Percentiles rank a stretch among this genome's conserved stretches.
Conservation (phyloP, 148 eudicot species). For the Spergularia bocconei region DNA sequence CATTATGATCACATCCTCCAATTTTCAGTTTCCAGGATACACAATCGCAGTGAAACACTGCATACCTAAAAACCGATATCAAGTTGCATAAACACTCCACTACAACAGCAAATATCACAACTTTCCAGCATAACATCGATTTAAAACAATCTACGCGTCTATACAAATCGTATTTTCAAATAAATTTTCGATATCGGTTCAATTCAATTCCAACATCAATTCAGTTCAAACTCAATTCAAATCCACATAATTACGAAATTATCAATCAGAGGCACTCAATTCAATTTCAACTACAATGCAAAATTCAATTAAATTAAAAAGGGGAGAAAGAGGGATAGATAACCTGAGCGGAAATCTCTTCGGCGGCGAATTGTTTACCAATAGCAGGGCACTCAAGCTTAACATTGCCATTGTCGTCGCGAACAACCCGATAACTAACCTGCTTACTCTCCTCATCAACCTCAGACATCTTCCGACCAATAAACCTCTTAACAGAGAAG, state of each 20-base stretch:
- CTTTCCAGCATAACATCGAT: no score
- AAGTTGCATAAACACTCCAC: no score
- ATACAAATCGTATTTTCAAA: no score
- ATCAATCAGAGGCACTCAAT: not conserved
- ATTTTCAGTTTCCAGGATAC: not conserved
- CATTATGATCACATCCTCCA: not conserved
- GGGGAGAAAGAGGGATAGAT: not conserved
- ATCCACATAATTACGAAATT: not conserved
- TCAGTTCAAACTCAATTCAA: not conserved
- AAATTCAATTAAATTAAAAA: not conserved
- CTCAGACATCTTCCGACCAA: conserved; percentile 93
- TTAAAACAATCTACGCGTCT: no score
- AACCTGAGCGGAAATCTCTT: conserved; percentile 97
- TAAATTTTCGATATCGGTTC: no score
- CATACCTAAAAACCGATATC: no score
- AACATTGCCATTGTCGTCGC: conserved; percentile 91
- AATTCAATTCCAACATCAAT: not conserved
- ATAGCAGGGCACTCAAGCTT: conserved; percentile 97
- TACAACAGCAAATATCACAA: no score
- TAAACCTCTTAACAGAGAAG: conserved; percentile 88
- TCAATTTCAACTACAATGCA: not conserved
- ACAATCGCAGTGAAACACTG: no score
- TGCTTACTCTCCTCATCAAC: conserved; percentile 96
- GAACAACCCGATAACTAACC: conserved; percentile 72
- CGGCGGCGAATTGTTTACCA: conserved; percentile 89